Conservation (phyloP, 352 stramenopile species). For the Thraustochytrium striatum region DNA sequence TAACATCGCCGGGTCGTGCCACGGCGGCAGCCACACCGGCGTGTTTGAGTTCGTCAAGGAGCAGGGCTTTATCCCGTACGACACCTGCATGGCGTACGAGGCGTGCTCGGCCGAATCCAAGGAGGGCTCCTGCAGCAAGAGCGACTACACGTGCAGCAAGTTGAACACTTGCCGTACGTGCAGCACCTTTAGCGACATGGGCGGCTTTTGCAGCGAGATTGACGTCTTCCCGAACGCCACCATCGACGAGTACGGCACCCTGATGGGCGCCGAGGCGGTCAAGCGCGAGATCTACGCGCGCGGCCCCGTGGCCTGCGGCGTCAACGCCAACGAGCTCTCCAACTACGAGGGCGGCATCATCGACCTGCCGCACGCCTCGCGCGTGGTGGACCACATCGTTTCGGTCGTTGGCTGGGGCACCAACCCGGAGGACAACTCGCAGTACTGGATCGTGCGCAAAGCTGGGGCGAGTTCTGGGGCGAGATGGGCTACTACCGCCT, state of each 20-base stretch:
- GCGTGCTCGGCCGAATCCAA: slow-evolving; percentile 66
- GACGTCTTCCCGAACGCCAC: slow-evolving; percentile 81
- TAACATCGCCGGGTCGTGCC: slow-evolving; percentile 65
- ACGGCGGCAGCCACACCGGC: slow-evolving; percentile 68
- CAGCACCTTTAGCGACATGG: slow-evolving; percentile 66
- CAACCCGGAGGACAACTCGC: slow-evolving; percentile 68
- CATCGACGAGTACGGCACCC: slow-evolving; percentile 77
- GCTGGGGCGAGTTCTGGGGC: slow-evolving; percentile 87
- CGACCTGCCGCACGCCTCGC: slow-evolving; percentile 52
- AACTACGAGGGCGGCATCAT: slow-evolving; percentile 63
- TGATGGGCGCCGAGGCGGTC: slow-evolving; percentile 76
- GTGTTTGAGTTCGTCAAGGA: slow-evolving; percentile 83
- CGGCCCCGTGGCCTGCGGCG: slow-evolving; percentile 79
- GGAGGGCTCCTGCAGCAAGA: slow-evolving; percentile 66
- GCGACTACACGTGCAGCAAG: slow-evolving; percentile 73
- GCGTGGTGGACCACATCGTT: slow-evolving; percentile 86
- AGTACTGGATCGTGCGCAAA: slow-evolving; percentile 94
- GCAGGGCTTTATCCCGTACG: slow-evolving; percentile 76
- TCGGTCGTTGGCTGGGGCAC: slow-evolving; percentile 86
- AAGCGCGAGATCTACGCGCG: slow-evolving; percentile 85
- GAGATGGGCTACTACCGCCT: slow-evolving; percentile 92
- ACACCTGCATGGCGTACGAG: slow-evolving; percentile 84
- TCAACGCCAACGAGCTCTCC: slow-evolving; percentile 79
- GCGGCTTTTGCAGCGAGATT: slow-evolving; percentile 69
- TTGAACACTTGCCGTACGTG: slow-evolving; percentile 75